A percentile compares a stretch with the other conserved stretches of the same genome.
Evolutionary conservation across 2,329 filamentous ascomycete genomes (phyloP).

Genomic region (Phyllosticta capitalensis): DNA sequence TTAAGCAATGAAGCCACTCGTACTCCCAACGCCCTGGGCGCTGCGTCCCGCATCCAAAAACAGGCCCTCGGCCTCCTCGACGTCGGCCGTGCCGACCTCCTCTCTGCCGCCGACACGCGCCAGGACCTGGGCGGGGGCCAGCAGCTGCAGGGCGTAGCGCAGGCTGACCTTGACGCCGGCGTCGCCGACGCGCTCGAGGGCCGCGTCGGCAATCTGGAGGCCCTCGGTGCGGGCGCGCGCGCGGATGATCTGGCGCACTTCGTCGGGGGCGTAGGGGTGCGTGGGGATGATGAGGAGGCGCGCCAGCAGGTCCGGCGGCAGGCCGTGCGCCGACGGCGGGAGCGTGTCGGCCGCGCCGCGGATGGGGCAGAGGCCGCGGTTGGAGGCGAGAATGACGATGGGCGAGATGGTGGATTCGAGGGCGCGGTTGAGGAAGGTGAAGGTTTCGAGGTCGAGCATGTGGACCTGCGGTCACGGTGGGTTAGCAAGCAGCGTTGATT

Average conservation of each 20-base stretch:
- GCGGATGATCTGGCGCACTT: conserved; percentile 87
- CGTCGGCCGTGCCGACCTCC: conserved; percentile 45
- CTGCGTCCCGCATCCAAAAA: conserved; percentile 42
- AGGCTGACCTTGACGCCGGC: conserved; percentile 84
- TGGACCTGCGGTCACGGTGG: conserved; percentile 58
- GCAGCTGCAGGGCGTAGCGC: conserved; percentile 83
- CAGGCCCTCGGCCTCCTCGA: conserved; percentile 39
- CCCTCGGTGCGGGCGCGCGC: conserved; percentile 76
- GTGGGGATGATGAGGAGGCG: conserved; percentile 95
- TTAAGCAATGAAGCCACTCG: conserved; percentile 27
- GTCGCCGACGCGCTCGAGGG: conserved; percentile 76
- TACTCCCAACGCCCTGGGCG: conserved; percentile 25
- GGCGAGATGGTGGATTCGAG: conserved; percentile 90
- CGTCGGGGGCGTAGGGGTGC: conserved; percentile 73
- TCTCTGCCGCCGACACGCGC: conserved; percentile 56
- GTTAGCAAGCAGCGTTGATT: conserved; percentile 14
- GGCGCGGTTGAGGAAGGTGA: conserved; percentile 98
- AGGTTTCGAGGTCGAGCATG: conserved; percentile 99
- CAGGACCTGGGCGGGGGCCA: conserved; percentile 84
- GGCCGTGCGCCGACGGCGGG: conserved; percentile 68
- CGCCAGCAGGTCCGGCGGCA: conserved; percentile 86
- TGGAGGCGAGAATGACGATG: conserved; percentile 94
- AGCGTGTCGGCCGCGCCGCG: conserved; percentile 61
- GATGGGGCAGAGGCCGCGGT: conserved; percentile 88
- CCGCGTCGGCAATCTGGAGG: conserved; percentile 68